Base-by-base conservation (phyloP, 2,329 filamentous ascomycete genomes). In the Talaromyces sp. region DNA sequence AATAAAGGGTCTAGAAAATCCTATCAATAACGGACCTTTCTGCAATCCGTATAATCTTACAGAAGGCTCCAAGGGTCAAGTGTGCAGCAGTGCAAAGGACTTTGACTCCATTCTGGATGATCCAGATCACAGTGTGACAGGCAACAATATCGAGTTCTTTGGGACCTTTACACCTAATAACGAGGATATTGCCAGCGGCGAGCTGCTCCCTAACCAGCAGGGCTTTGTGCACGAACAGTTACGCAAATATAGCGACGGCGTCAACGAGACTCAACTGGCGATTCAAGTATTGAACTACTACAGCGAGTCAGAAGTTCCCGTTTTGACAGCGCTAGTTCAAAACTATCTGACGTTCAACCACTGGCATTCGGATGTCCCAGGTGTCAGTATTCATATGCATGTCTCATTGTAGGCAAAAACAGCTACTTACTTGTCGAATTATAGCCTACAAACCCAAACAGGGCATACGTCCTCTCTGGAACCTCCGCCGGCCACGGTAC, bases 221-320 rank as follows among this genome's bases (percentile, higher is more conserved):
- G 75, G 75, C 30, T 78, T 77, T 57, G 65, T 76, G n/a, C 64
- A 74, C 27, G 74, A 75, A 62, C 75, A 77, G 61, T 49, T 76
- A 27, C 66, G 67, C 4, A 46, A 60, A 11, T 75, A 77, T 56
- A 62, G 64, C 6, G 50, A 53, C 30, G 65, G 68, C 44, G 66
- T 64, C 47, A 58, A 64, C 42, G 62, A 63, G 46, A 67, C 70
- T 40, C 51, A 63, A n/a, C 58, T 70, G n/a, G 65, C 65, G 3
- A 68, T 66, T 40, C 70, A 77, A 61, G 75, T 77, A 40, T 70
- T 78, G 60, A 71, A 75, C 65, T 78, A 77, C 55, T 78, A 78
- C 55, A 72, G 72, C 1, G 73, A 75, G 53, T 66, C 69, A 0
- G 68, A 78, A 62, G 69, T 77, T 2, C 75, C 75, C 1, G 70